Percentiles rank a stretch among this genome's conserved stretches.
phyloP scores from a whole-genome alignment of 495 filamentous ascomycete genomes.

The Glonium stellatum region DNA sequence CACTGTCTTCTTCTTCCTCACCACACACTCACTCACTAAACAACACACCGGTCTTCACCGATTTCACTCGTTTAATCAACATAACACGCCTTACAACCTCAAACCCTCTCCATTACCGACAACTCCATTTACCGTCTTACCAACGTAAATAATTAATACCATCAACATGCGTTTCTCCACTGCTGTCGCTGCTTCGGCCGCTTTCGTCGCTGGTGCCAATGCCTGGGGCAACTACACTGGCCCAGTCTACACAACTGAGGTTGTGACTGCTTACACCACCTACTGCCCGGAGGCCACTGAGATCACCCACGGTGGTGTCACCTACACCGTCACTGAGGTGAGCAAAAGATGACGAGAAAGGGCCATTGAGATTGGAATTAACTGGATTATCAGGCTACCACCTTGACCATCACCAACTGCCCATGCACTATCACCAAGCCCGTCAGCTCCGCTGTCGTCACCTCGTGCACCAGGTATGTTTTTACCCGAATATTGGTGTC shows the following conservation, averaged over 20 bases:
- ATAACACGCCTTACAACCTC: conserved; percentile 8
- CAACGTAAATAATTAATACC: conserved; percentile 27
- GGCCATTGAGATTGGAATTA: conserved; percentile 1
- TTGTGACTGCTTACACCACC: conserved; percentile 73
- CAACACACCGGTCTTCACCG: conserved; percentile 33
- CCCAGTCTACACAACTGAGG: conserved; percentile 58
- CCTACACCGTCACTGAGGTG: conserved; percentile 71
- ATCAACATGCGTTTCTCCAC: conserved; percentile 82
- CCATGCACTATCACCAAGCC: conserved; percentile 72
- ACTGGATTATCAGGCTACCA: conserved; percentile 49
- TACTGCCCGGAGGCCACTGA: conserved; percentile 75
- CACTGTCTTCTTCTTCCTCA: conserved; percentile 15
- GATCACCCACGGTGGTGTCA: conserved; percentile 59
- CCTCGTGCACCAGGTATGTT: conserved; percentile 42
- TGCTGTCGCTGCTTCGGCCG: conserved; percentile 51
- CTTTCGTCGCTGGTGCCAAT: conserved; percentile 54
- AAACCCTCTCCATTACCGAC: conserved; percentile 7
- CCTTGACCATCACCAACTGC: conserved; percentile 73
- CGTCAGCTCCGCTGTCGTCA: conserved; percentile 49
- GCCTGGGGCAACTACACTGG: conserved; percentile 28
- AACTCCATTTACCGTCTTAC: conserved; percentile 9
- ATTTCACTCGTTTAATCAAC: conserved; percentile 34
- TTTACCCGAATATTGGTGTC: conserved; percentile 20
- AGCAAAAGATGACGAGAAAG: conserved; percentile 32
- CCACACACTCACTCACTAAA: conserved; percentile 27